phyloP scores from a whole-genome alignment of 2,329 filamentous ascomycete species.

The Pseudogymnoascus sp. region DNA sequence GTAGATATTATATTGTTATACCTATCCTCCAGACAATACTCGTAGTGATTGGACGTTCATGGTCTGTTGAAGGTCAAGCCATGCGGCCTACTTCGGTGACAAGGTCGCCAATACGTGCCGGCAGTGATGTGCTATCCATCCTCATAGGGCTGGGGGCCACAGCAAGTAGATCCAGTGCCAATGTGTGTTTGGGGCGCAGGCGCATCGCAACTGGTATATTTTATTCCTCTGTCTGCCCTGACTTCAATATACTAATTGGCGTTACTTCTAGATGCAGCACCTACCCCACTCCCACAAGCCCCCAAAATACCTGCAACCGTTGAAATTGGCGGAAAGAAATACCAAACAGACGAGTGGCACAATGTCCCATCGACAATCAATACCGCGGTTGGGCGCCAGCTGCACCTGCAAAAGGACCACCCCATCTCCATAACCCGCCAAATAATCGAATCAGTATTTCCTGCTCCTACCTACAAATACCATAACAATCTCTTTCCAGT shows the following conservation, averaged over 20 bases:
- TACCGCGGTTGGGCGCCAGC: constrained; percentile 61
- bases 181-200: constrained; percentile 24
- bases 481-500: constrained; percentile 77
- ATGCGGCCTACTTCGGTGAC: constrained; percentile 23
- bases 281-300: neutral
- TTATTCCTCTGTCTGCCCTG: neutral
- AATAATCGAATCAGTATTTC: constrained; percentile 87
- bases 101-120: constrained; percentile 16
- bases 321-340: constrained; percentile 42
- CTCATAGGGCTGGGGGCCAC: constrained; percentile 22
- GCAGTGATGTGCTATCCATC: constrained; percentile 20
- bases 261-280: neutral
- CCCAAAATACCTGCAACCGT: neutral
- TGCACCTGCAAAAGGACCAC: constrained; percentile 90
- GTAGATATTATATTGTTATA: constrained; percentile 1
- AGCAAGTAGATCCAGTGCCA: constrained; percentile 15
- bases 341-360: constrained; percentile 71
- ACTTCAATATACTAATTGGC: neutral
- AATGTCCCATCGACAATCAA: constrained; percentile 75
- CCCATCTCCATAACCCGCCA: constrained; percentile 84
- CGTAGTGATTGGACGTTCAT: neutral
- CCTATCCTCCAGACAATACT: neutral
- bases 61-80: constrained; percentile 6
- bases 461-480: constrained; percentile 61
- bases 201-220: constrained; percentile 23